phyloP scores from a whole-genome alignment of 73 alveolate genomes.

The Tetrahymena thermophila region DNA sequence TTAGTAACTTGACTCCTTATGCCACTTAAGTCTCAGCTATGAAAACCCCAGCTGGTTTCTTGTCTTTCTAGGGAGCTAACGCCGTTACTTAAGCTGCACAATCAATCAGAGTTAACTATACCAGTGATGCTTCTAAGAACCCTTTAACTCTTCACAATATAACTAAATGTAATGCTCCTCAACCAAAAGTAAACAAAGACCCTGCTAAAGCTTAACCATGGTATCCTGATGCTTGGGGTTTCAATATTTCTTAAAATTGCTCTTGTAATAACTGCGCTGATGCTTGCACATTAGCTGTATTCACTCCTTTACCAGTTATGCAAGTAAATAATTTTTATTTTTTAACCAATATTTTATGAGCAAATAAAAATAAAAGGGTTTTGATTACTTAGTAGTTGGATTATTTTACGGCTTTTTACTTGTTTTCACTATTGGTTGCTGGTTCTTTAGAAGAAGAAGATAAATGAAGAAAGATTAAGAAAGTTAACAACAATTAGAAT shows the following conservation, averaged over 20 bases:
- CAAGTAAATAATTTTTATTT: background rate
- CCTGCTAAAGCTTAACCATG: background rate
- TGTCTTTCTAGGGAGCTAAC: slow-evolving; percentile 43
- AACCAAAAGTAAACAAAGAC: background rate
- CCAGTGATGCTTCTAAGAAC: background rate
- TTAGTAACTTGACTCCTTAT: slow-evolving; percentile 53
- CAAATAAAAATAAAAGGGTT: background rate
- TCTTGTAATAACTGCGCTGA: background rate
- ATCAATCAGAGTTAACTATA: slow-evolving; percentile 18
- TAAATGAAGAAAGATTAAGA: background rate
- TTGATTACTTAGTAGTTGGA: background rate
- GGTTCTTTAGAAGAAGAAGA: background rate
- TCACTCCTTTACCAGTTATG: background rate
- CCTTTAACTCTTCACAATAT: background rate
- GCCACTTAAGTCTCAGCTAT: slow-evolving; percentile 55
- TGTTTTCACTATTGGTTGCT: background rate
- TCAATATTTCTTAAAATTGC: background rate
- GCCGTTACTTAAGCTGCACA: slow-evolving; percentile 20
- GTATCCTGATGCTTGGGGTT: background rate
- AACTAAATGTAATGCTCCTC: background rate
- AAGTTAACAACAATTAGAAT: background rate
- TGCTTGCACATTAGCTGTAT: background rate
- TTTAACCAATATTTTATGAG: background rate
- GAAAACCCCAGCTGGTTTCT: slow-evolving; percentile 53
- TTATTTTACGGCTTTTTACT: background rate